phyloP scores from a whole-genome alignment of 2,329 filamentous ascomycete genomes.

The Ascochyta pisi region DNA sequence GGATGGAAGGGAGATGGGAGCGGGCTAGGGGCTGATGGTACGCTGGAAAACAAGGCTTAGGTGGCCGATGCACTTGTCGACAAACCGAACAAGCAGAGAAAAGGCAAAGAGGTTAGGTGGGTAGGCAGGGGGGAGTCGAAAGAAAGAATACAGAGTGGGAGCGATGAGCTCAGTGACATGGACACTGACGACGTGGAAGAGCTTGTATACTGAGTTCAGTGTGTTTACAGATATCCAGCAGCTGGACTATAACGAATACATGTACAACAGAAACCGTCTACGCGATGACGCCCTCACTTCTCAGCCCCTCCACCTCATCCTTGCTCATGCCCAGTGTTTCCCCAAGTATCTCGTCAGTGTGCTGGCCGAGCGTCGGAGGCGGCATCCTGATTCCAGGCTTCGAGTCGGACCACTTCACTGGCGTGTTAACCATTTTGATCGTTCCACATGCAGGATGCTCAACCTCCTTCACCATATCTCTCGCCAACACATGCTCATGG shows the following conservation, averaged over 20 bases:
- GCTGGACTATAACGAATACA: background rate
- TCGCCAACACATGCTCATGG: slow-evolving; percentile 78
- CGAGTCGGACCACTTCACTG: slow-evolving; percentile 90
- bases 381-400: slow-evolving; percentile 76
- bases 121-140: background rate
- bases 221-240: background rate
- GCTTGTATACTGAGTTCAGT: slow-evolving; percentile 4
- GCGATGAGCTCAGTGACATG: slow-evolving; percentile 11
- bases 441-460: slow-evolving; percentile 83
- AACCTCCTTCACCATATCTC: slow-evolving; percentile 88
- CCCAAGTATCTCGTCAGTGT: slow-evolving; percentile 47
- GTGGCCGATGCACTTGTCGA: background rate
- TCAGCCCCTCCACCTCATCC: slow-evolving; percentile 40
- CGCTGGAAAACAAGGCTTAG: slow-evolving; percentile 19
- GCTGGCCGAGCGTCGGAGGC: slow-evolving; percentile 75
- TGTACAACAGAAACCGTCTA: slow-evolving; percentile 18
- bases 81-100: background rate
- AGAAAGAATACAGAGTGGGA: background rate
- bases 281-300: slow-evolving; percentile 45
- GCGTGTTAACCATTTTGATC: slow-evolving; percentile 90
- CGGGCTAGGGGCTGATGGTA: slow-evolving; percentile 40
- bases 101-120: background rate
- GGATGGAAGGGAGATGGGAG: slow-evolving; percentile 46
- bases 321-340: slow-evolving; percentile 42
- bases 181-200: slow-evolving; percentile 15